A percentile compares a stretch with the other conserved stretches of the same genome.
Conservation (phyloP, 1,139 yeast species). For the Suhomyces guaymorum region DNA sequence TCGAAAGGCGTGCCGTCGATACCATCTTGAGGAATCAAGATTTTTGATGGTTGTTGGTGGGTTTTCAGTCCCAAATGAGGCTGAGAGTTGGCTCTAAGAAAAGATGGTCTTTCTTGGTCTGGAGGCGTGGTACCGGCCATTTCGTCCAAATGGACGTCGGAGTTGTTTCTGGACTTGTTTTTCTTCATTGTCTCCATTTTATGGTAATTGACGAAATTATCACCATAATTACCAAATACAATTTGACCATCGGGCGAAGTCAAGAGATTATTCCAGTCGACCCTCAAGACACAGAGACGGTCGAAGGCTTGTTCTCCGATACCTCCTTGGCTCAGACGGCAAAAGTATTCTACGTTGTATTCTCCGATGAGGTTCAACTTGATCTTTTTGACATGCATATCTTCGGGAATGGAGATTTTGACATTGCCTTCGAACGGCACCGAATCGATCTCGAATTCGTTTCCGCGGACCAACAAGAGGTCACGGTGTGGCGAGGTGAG, state of each 20-base stretch:
- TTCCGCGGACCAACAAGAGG: constrained; percentile 54
- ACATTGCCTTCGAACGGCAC: constrained; percentile 57
- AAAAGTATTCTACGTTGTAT: constrained; percentile 55
- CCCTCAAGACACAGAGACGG: constrained; percentile 50
- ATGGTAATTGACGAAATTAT: constrained; percentile 24
- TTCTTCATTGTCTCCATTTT: constrained; percentile 15
- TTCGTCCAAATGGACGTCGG: constrained; percentile 8
- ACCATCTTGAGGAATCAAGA: constrained; percentile 37
- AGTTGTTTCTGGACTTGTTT: constrained; percentile 7
- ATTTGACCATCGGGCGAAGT: constrained; percentile 47
- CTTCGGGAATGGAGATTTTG: constrained; percentile 55
- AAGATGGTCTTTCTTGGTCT: constrained; percentile 17
- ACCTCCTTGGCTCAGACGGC: constrained; percentile 36
- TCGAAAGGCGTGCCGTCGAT: constrained; percentile 49
- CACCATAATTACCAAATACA: constrained; percentile 45
- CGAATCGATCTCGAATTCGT: constrained; percentile 57
- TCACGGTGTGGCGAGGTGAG: constrained; percentile 56
- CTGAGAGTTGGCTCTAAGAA: constrained; percentile 21
- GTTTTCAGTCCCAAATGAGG: constrained; percentile 15
- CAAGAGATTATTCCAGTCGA: constrained; percentile 62
- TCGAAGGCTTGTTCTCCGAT: constrained; percentile 51
- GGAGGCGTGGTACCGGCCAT: constrained; percentile 1
- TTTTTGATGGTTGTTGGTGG: constrained; percentile 7
- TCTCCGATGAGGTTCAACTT: constrained; percentile 53
- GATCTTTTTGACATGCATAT: constrained; percentile 50